These are phyloP conservation scores for Coemansia sp. DNA, from an alignment of 192 early-diverging fungal genomes.

Conservation along the genomic window DNA sequence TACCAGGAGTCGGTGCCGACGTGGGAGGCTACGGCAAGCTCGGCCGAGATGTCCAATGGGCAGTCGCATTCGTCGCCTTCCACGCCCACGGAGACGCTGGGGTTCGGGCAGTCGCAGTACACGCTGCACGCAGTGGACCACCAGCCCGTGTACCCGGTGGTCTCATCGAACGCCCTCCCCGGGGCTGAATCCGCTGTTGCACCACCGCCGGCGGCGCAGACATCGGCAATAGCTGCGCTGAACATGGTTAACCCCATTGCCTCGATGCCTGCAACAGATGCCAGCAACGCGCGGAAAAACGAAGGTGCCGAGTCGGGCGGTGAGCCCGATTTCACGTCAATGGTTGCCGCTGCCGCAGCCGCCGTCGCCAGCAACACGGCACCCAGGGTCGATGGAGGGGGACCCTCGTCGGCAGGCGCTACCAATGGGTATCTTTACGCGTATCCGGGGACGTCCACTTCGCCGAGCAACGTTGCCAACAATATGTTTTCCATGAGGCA, in stretches of 20 bases:
- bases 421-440: slow-evolving; percentile 16
- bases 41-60: slow-evolving; percentile 16
- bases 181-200: background rate
- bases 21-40: slow-evolving; percentile 18
- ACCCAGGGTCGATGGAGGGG: background rate
- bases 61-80: slow-evolving; percentile 39
- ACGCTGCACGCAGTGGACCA: slow-evolving; percentile 23
- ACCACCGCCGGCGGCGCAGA: background rate
- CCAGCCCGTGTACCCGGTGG: slow-evolving; percentile 18
- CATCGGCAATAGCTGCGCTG: slow-evolving; percentile 26
- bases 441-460: slow-evolving; percentile 2
- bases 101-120: slow-evolving; percentile 22
- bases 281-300: background rate
- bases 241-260: slow-evolving; percentile 35
- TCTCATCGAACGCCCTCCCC: slow-evolving; percentile 9
- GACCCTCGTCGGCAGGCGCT: background rate
- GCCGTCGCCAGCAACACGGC: background rate
- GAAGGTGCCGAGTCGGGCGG: background rate
- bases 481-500: slow-evolving; percentile 47
- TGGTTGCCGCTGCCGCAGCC: background rate
- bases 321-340: background rate
- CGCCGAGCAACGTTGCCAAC: slow-evolving; percentile 47
- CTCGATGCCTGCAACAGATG: background rate
- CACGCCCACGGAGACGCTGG: slow-evolving; percentile 20
- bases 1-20: slow-evolving; percentile 28